Conservation (phyloP, 441 rosid species). For the Viola pubescens region DNA sequence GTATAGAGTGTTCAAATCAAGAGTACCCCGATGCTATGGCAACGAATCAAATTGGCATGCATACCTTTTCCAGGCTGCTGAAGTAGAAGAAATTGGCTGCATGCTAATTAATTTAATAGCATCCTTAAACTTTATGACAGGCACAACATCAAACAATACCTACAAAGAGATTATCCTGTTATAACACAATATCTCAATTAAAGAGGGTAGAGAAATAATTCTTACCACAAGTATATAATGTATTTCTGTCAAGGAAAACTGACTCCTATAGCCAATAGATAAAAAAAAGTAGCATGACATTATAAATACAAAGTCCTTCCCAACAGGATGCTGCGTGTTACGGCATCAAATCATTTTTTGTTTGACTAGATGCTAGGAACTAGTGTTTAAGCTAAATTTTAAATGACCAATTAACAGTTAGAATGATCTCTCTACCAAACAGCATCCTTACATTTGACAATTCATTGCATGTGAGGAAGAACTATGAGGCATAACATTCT, state of each 20-base stretch:
- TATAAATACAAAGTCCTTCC: background rate
- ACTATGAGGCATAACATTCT: slow-evolving; percentile 14
- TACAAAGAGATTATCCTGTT: slow-evolving; percentile 26
- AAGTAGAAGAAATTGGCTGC: slow-evolving; percentile 85
- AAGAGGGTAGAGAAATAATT: background rate
- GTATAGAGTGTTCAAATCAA: too few relatives aligned
- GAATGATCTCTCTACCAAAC: background rate
- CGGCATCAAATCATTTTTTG: background rate
- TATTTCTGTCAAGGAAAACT: background rate
- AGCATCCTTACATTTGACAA: background rate
- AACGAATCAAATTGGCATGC: background rate
- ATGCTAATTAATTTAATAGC: slow-evolving; percentile 86
- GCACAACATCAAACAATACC: slow-evolving; percentile 97
- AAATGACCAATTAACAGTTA: background rate
- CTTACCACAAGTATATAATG: background rate
- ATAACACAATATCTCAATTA: slow-evolving; percentile 14
- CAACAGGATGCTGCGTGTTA: background rate
- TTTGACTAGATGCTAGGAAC: background rate
- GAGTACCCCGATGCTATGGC: background rate
- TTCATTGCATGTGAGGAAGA: background rate
- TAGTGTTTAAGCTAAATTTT: background rate
- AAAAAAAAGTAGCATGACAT: background rate
- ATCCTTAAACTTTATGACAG: slow-evolving; percentile 76
- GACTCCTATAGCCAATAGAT: background rate
- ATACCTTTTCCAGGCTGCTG: slow-evolving; percentile 84